Evolutionary conservation across 495 filamentous ascomycete genomes (phyloP), one percentile per base, ranked within the genome.

Genomic region (Tuber magnatum): DNA sequence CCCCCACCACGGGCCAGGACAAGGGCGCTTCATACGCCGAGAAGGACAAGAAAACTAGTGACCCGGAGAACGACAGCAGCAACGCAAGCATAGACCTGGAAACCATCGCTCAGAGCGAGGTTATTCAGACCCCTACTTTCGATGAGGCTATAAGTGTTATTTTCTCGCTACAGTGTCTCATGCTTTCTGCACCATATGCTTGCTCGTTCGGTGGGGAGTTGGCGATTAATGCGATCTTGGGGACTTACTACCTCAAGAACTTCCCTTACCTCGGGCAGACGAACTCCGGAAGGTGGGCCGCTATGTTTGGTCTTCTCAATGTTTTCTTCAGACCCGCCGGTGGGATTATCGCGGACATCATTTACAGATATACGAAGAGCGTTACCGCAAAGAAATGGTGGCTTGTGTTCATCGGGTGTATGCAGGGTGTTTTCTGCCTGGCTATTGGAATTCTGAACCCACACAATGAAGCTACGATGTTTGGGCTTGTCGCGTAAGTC

Each of bases 291-390:
- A 87, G 88, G 78, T 96, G 91, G 90, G 92, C 93, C 0, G 92
- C 94, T 73, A 94, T 96, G 90, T 97, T 96, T 82, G 94, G 94
- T 16, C 90, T 97, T 71, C 85, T 97, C 41, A 97, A 97, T 83
- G 85, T 94, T 46, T 83, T 91, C 73, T 92, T 88, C 73, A 88
- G 94, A 1, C 94, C 94, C 0, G 79, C 89, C 0, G 94, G 94
- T 68, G 94, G 94, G 1, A 86, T 92, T 24, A 75, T 93, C 20
- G 87, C 88, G 3, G 94, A 97, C 77, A 39, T 91, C n/a, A 80
- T 94, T 3, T 97, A 94, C 85, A 85, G 84, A 32, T 80, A 80
- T 38, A 89, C 87, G 1, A 86, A 88, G 3, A 89, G 79, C 61
- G 84, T 94, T 28, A 92, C 91, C 89, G 87, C 86, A 40, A 97